Conservation (phyloP, 2,329 filamentous ascomycete species). For the Cryphonectria japonica region DNA sequence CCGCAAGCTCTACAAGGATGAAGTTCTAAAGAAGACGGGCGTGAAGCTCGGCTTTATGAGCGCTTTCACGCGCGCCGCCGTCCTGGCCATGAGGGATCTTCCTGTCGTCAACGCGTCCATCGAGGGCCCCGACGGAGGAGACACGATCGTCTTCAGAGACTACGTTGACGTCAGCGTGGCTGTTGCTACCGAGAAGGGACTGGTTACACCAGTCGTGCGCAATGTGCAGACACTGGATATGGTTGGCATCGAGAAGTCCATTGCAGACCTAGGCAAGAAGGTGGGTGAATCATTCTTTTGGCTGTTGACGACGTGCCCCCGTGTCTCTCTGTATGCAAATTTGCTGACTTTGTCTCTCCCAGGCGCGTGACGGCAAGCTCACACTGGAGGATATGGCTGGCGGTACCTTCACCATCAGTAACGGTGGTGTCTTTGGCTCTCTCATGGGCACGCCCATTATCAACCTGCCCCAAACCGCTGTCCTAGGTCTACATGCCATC, state of each 20-base stretch:
- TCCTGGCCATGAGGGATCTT: constrained; percentile 93
- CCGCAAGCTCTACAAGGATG: constrained; percentile 96
- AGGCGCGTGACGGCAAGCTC: constrained; percentile 94
- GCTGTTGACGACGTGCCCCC: not conserved
- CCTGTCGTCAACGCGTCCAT: constrained; percentile 96
- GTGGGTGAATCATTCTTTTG: constrained; percentile 47
- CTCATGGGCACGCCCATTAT: constrained; percentile 98
- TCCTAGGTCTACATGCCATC: constrained; percentile 92
- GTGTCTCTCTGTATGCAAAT: not conserved
- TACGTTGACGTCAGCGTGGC: constrained; percentile 98
- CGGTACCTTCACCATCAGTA: constrained; percentile 97
- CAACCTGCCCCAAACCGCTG: constrained; percentile 91
- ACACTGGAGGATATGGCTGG: constrained; percentile 99
- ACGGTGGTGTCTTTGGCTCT: constrained; percentile 95
- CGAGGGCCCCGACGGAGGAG: constrained; percentile 90
- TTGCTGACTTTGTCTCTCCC: constrained; percentile 29
- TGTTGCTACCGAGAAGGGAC: constrained; percentile 94
- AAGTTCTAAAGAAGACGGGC: constrained; percentile 91
- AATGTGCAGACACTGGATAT: constrained; percentile 90
- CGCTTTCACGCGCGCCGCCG: constrained; percentile 87
- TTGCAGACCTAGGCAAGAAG: constrained; percentile 96
- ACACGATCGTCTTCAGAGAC: constrained; percentile 97
- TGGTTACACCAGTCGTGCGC: constrained; percentile 94
- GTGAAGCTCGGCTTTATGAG: constrained; percentile 99
- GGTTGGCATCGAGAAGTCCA: constrained; percentile 86